Percentiles rank a stretch among this genome's conserved stretches.
Evolutionary conservation across 73 alveolate genomes (phyloP).

Genomic region (Paramecium bursaria): DNA sequence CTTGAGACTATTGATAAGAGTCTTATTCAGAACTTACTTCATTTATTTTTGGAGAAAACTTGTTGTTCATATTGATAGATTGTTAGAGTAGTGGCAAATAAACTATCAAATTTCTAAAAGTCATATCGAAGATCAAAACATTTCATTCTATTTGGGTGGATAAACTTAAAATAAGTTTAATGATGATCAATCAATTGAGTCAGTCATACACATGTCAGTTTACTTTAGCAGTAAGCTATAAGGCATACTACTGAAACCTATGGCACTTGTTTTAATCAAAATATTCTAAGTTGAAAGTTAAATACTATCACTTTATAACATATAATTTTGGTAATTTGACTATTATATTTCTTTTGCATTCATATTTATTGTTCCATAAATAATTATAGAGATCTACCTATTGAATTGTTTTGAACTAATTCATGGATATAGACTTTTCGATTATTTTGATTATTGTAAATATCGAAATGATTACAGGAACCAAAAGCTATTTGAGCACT

Average conservation of each 20-base stretch:
- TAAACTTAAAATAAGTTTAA: constrained; percentile 44
- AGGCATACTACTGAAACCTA: constrained; percentile 35
- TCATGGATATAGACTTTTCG: constrained; percentile 43
- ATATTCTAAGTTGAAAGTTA: constrained; percentile 20
- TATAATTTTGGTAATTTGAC: constrained; percentile 27
- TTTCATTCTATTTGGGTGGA: constrained; percentile 51
- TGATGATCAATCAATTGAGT: constrained; percentile 42
- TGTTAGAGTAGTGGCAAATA: too few species aligned
- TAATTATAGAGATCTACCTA: constrained; percentile 41
- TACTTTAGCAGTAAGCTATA: constrained; percentile 51
- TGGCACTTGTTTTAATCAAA: constrained; percentile 26
- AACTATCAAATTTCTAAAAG: too few species aligned
- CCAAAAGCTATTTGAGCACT: constrained; percentile 38
- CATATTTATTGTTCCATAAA: constrained; percentile 26
- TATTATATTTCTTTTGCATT: constrained; percentile 50
- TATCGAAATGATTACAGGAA: constrained; percentile 46
- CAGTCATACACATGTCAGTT: constrained; percentile 22
- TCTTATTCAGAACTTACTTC: constrained; percentile 37
- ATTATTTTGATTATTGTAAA: constrained; percentile 53
- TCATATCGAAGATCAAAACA: not conserved
- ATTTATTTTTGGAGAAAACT: constrained; percentile 2
- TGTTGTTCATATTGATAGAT: too few species aligned
- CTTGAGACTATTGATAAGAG: not conserved
- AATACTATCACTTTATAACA: constrained; percentile 1
- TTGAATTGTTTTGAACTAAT: constrained; percentile 35